Percentiles rank a stretch among this genome's conserved stretches.
phyloP scores from a whole-genome alignment of 2,329 filamentous ascomycete genomes.

The Colletotrichum sojae region DNA sequence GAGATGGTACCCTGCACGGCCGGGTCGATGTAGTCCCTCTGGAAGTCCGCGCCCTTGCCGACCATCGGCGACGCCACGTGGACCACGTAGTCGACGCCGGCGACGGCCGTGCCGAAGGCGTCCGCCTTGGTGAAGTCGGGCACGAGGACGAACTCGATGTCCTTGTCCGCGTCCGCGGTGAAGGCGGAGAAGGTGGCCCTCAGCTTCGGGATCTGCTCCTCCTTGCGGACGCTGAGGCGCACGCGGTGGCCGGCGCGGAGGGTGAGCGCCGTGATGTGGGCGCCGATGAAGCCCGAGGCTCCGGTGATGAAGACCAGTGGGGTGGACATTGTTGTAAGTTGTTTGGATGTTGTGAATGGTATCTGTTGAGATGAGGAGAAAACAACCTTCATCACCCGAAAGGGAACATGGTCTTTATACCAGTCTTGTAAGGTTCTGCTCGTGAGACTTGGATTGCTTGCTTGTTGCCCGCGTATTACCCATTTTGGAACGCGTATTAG shows the following conservation, averaged over 20 bases:
- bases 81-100: constrained; percentile 13
- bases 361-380: not conserved
- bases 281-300: constrained; percentile 33
- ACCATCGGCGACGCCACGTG: constrained; percentile 27
- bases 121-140: constrained; percentile 4
- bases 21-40: constrained; percentile 15
- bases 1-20: constrained; percentile 14
- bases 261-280: not conserved
- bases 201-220: constrained; percentile 12
- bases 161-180: too few species aligned
- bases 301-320: constrained; percentile 31
- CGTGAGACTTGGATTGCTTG: too few species aligned
- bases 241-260: constrained; percentile 24
- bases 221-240: constrained; percentile 19
- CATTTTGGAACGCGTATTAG: too few species aligned
- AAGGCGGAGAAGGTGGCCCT: not conserved
- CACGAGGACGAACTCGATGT: constrained; percentile 8
- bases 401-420: too few species aligned
- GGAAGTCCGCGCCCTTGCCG: constrained; percentile 15
- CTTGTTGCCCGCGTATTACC: too few species aligned
- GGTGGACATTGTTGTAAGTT: not conserved
- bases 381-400: too few species aligned
- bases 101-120: constrained; percentile 5
- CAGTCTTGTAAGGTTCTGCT: too few species aligned
- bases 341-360: not conserved